Base-by-base conservation (phyloP, 2,329 filamentous ascomycete genomes). In the Hypoxylon sp. region DNA sequence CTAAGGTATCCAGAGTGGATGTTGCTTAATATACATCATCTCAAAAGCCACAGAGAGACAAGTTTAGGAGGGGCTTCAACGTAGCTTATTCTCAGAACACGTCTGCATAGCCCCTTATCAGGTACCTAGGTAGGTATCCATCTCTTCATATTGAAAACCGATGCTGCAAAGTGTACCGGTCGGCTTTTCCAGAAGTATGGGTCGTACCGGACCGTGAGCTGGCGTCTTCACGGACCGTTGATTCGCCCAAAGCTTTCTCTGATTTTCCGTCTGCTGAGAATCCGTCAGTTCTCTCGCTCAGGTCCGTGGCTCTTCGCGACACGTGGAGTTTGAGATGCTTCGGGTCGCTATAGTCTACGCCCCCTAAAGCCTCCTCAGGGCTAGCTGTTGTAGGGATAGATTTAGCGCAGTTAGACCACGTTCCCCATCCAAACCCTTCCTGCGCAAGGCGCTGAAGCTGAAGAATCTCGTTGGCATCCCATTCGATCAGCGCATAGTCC, bases 391-490 rank as follows among this genome's bases (percentile, higher is more conserved):
- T 40, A 4, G 51, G 43, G 23, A 48, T 41, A 2, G 11, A 15
- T 20, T 41, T 21, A 8, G 20, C 23, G 11, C 51, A 48, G 17
- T 26, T 20, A 27, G 23, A 23, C 52, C 52, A 49, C 6, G 27
- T 37, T 9, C 37, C 46, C 27, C 20, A 4, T 20, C 52, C 45
- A 4, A 46, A 26, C 46, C 37, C 52, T 23, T 55, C 52, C 18
- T 43, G 27, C 10, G 52, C 52, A 10, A 55, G 45, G 7, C 46
- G 52, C 33, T 55, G 52, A 13, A 49, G 38, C 20, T 55, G 38
- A 10, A 46, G 21, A 3, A 31, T 49, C 9, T 35, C 49, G 5
- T 48, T 59, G 9, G 29, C 13, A 24, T 26, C 38, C 50, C 55
- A 59, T 23, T 59, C 55, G 17, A 54, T 29, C n/a, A 46, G 29